These are phyloP conservation scores for Mycena sanguinolenta DNA, from an alignment of 768 basidiomycete species.

Conservation along the genomic window DNA sequence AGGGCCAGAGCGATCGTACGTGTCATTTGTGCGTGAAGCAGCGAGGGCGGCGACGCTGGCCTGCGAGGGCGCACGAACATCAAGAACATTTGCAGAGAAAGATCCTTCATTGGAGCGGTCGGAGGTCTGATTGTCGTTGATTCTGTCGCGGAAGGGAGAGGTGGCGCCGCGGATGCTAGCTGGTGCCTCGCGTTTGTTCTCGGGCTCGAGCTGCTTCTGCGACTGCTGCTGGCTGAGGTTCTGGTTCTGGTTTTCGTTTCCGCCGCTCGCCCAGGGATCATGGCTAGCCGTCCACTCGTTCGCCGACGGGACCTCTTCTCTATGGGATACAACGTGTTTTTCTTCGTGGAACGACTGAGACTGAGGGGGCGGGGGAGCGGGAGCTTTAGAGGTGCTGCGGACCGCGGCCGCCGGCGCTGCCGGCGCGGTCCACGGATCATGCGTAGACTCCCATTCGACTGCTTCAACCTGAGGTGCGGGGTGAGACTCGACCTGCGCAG, in stretches of 20 bases:
- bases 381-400: not conserved
- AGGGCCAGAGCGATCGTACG: slow-evolving; percentile 15
- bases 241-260: slow-evolving; percentile 11
- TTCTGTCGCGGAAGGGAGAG: slow-evolving; percentile 34
- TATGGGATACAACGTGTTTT: not conserved
- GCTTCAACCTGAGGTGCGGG: not conserved
- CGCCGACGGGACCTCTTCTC: not conserved
- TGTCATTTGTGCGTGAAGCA: slow-evolving; percentile 25
- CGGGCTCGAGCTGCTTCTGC: slow-evolving; percentile 26
- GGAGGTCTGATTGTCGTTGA: slow-evolving; percentile 24
- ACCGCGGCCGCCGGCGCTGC: not conserved
- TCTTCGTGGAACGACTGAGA: slow-evolving; percentile 11
- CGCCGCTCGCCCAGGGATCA: slow-evolving; percentile 27
- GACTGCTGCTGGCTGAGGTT: slow-evolving; percentile 12
- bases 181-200: slow-evolving; percentile 25
- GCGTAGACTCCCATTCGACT: slow-evolving; percentile 20
- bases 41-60: slow-evolving; percentile 35
- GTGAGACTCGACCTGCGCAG: not conserved
- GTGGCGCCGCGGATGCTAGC: slow-evolving; percentile 10
- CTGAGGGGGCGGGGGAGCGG: slow-evolving; percentile 2
- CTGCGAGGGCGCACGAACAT: slow-evolving; percentile 31
- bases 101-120: slow-evolving; percentile 24
- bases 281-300: slow-evolving; percentile 30
- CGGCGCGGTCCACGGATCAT: slow-evolving; percentile 25
- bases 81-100: slow-evolving; percentile 31